phyloP scores from a whole-genome alignment of 2,329 filamentous ascomycete species.

The Trichophyton rubrum region DNA sequence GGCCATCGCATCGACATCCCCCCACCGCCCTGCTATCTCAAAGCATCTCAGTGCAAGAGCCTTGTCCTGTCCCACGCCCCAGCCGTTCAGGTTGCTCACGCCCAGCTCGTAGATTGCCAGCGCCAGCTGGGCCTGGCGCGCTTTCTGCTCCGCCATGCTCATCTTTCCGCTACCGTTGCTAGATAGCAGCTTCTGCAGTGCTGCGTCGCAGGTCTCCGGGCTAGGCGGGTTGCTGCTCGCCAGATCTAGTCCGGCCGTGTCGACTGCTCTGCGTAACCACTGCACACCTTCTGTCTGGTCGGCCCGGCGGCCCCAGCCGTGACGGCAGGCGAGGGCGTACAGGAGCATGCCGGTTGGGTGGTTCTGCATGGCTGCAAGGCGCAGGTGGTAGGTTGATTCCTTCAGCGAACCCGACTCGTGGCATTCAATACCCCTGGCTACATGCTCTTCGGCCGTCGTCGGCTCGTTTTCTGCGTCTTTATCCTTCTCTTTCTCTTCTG shows the following conservation, averaged over 20 bases:
- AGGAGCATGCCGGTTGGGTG: constrained; percentile 90
- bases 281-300: constrained; percentile 81
- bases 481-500: constrained; percentile 7
- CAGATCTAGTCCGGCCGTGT: constrained; percentile 68
- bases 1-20: constrained; percentile 82
- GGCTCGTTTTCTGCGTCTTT: constrained; percentile 7
- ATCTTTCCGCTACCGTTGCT: constrained; percentile 38
- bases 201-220: constrained; percentile 23
- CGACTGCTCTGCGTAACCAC: constrained; percentile 85
- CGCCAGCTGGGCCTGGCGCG: constrained; percentile 83
- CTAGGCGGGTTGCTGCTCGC: constrained; percentile 54
- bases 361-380: constrained; percentile 72
- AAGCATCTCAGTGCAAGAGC: constrained; percentile 79
- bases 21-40: constrained; percentile 92
- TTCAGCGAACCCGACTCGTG: constrained; percentile 79
- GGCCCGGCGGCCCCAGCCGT: constrained; percentile 94
- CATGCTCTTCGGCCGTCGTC: constrained; percentile 61
- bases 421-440: constrained; percentile 76
- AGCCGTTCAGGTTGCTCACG: constrained; percentile 94
- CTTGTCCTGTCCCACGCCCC: constrained; percentile 93
- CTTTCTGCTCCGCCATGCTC: constrained; percentile 56
- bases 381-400: constrained; percentile 91
- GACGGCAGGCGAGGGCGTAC: constrained; percentile 85
- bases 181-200: constrained; percentile 30
- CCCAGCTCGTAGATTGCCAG: constrained; percentile 93